Conservation (phyloP, 139 green algal species). For the Auxenochlorella pyrenoidosa region DNA sequence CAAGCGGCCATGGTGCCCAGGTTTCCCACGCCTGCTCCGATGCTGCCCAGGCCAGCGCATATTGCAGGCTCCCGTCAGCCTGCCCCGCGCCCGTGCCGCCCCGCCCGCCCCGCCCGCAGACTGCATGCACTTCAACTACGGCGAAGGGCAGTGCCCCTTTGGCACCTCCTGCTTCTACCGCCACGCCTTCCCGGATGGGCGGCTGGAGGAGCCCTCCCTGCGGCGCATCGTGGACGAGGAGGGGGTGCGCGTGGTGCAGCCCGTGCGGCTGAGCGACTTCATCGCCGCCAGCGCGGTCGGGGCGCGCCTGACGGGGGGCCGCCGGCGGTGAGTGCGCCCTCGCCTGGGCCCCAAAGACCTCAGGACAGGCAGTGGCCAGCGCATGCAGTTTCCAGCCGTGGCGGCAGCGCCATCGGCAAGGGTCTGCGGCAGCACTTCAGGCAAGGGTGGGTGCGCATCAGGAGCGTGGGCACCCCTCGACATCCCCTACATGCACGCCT, state of each 20-base stretch:
- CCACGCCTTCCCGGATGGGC: constrained; percentile 74
- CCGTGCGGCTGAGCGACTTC: constrained; percentile 48
- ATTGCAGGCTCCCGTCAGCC: too few relatives aligned
- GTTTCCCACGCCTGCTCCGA: too few relatives aligned
- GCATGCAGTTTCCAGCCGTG: too few relatives aligned
- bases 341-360: neutral
- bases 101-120: constrained; percentile 19
- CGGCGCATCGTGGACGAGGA: constrained; percentile 45
- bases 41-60: too few relatives aligned
- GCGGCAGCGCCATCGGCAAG: too few relatives aligned
- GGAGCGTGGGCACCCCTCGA: too few relatives aligned
- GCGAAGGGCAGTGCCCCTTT: constrained; percentile 77
- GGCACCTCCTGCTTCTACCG: constrained; percentile 86
- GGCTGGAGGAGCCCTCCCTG: constrained; percentile 37
- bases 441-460: too few relatives aligned
- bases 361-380: neutral
- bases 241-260: constrained; percentile 41
- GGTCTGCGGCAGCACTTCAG: too few relatives aligned
- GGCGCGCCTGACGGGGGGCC: neutral
- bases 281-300: constrained; percentile 5
- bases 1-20: too few relatives aligned
- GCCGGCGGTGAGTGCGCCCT: neutral
- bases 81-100: too few relatives aligned
- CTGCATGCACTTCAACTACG: constrained; percentile 73
- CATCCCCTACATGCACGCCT: neutral